Conservation (phyloP, 2,329 filamentous ascomycete species). For the Dothideomycetes sp. region DNA sequence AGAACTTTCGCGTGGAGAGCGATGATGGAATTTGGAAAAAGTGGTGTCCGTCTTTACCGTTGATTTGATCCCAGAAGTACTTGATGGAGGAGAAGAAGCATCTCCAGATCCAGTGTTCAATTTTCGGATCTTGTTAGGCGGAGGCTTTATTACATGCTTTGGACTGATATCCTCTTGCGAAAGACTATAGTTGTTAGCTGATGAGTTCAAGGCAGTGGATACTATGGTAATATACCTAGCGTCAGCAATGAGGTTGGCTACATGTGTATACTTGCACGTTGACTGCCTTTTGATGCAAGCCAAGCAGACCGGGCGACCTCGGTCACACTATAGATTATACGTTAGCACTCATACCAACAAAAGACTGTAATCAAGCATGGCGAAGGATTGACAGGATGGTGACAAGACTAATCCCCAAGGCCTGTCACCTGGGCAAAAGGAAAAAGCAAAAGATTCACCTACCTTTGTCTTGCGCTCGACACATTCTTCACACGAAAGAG, state of each 20-base stretch:
- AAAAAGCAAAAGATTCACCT: conserved; percentile 19
- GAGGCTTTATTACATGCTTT: conserved; percentile 25
- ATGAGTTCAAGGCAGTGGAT: too few species aligned
- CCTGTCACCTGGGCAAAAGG: neutral
- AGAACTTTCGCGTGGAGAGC: conserved; percentile 14
- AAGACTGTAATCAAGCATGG: too few species aligned
- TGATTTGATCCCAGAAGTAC: conserved; percentile 6
- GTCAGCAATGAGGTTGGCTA: conserved; percentile 59
- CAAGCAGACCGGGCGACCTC: conserved; percentile 50
- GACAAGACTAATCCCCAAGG: too few species aligned
- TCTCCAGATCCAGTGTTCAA: conserved; percentile 15
- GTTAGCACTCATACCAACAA: too few species aligned
- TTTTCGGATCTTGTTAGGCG: conserved; percentile 27
- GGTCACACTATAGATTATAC: conserved; percentile 52
- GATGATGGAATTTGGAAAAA: conserved; percentile 10
- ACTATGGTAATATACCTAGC: conserved; percentile 52
- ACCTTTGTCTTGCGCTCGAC: conserved; percentile 78
- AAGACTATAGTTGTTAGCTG: too few species aligned
- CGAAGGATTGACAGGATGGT: too few species aligned
- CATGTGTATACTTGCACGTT: conserved; percentile 63
- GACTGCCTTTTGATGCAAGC: conserved; percentile 67
- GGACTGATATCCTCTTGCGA: neutral
- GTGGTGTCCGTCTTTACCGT: conserved; percentile 3
- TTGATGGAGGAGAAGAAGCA: conserved; percentile 5
- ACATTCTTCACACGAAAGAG: conserved; percentile 68